phyloP scores from a whole-genome alignment of 116 monocot genomes.

The Papilionanthe hybrid region DNA sequence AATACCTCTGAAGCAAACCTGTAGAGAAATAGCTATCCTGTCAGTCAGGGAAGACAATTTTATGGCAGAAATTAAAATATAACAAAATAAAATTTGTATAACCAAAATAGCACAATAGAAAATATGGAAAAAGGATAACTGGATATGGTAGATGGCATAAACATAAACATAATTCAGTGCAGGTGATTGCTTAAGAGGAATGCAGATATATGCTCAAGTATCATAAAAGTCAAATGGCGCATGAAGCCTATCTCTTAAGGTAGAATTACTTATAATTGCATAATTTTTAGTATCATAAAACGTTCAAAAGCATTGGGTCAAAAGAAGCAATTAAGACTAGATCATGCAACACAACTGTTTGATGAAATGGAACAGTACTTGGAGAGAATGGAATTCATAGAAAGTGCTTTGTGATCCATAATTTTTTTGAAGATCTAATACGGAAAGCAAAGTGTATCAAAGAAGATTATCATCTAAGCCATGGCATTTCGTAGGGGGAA shows the following conservation, averaged over 20 bases:
- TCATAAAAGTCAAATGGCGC: not conserved
- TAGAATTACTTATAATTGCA: not conserved
- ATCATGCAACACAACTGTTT: no score
- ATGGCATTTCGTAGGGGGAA: no score
- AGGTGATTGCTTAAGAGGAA: not conserved
- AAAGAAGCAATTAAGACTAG: no score
- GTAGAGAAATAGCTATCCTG: not conserved
- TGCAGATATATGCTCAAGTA: not conserved
- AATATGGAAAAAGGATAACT: not conserved
- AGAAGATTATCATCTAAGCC: no score
- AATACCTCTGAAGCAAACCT: slow-evolving; percentile 97
- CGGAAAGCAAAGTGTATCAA: no score
- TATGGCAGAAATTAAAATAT: slow-evolving; percentile 5
- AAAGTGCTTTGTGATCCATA: no score
- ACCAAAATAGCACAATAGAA: not conserved
- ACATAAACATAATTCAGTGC: not conserved
- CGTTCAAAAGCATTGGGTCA: no score
- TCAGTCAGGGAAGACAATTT: not conserved
- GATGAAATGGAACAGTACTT: no score
- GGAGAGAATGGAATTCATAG: no score
- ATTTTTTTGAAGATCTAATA: no score
- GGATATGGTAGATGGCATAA: not conserved
- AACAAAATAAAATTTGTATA: not conserved
- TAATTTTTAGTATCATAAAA: not conserved
- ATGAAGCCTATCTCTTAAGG: not conserved